Evolutionary conservation across 2,329 filamentous ascomycete species (phyloP).

Genomic region (Zarea fungicola): DNA sequence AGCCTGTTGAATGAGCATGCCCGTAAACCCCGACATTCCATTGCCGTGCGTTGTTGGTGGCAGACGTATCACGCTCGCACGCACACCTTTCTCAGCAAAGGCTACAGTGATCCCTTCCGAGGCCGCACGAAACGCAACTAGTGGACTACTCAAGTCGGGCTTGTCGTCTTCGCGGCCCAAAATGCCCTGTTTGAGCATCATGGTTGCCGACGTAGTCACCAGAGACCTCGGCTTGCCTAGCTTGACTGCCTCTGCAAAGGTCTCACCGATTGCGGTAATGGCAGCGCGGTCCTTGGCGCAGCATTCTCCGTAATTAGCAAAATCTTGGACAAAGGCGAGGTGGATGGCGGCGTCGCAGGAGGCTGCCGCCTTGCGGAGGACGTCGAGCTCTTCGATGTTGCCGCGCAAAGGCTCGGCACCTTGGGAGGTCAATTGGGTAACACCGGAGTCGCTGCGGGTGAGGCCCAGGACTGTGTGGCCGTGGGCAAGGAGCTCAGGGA

Average conservation of each 20-base stretch:
- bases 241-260: slow-evolving; percentile 21
- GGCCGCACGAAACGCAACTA: slow-evolving; percentile 16
- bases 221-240: slow-evolving; percentile 25
- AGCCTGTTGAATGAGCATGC: slow-evolving; percentile 23
- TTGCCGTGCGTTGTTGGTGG: slow-evolving; percentile 34
- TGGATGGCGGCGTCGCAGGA: slow-evolving; percentile 34
- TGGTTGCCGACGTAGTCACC: slow-evolving; percentile 32
- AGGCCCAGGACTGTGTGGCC: slow-evolving; percentile 38
- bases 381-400: slow-evolving; percentile 28
- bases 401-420: slow-evolving; percentile 31
- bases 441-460: slow-evolving; percentile 30
- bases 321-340: slow-evolving; percentile 38
- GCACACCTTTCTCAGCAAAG: slow-evolving; percentile 26
- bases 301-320: slow-evolving; percentile 19
- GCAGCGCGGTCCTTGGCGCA: slow-evolving; percentile 27
- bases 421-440: slow-evolving; percentile 22
- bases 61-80: slow-evolving; percentile 31
- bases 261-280: slow-evolving; percentile 30
- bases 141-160: slow-evolving; percentile 13
- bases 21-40: slow-evolving; percentile 27
- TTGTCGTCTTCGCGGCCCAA: slow-evolving; percentile 26
- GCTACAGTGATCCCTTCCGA: slow-evolving; percentile 22
- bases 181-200: slow-evolving; percentile 21
- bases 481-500: slow-evolving; percentile 30
- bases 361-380: slow-evolving; percentile 27